Percentiles rank a stretch among this genome's conserved stretches.
Conservation (phyloP, 805 yeast species). For the Yamadazyma takamatsuzukensis region DNA sequence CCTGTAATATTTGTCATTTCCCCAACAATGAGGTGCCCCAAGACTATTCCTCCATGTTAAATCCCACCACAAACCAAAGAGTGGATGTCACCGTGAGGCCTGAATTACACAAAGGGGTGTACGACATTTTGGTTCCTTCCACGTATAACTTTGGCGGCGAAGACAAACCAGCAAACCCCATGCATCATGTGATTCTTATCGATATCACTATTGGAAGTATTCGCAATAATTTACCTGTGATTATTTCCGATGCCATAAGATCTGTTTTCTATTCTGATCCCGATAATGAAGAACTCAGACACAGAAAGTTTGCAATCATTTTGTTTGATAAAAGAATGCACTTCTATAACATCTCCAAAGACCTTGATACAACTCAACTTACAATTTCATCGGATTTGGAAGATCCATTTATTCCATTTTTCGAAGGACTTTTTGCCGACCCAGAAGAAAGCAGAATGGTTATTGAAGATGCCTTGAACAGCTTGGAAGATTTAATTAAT, state of each 20-base stretch:
- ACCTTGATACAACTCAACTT: slow-evolving; percentile 53
- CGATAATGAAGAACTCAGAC: slow-evolving; percentile 20
- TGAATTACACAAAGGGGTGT: slow-evolving; percentile 78
- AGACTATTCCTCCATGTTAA: slow-evolving; percentile 64
- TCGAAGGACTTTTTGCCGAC: slow-evolving; percentile 74
- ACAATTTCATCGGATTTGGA: slow-evolving; percentile 65
- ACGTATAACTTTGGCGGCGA: slow-evolving; percentile 57
- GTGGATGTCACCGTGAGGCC: slow-evolving; percentile 63
- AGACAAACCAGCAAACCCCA: slow-evolving; percentile 34
- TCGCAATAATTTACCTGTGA: slow-evolving; percentile 55
- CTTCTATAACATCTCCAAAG: slow-evolving; percentile 64
- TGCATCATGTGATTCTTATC: slow-evolving; percentile 69
- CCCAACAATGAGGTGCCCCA: slow-evolving; percentile 60
- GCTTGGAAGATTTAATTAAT: slow-evolving; percentile 46
- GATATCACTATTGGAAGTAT: slow-evolving; percentile 64
- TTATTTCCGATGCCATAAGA: slow-evolving; percentile 69
- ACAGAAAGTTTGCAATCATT: slow-evolving; percentile 58
- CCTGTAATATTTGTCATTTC: slow-evolving; percentile 85
- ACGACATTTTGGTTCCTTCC: slow-evolving; percentile 76
- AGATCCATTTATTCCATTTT: slow-evolving; percentile 80
- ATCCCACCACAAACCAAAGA: slow-evolving; percentile 46
- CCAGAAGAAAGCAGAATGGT: slow-evolving; percentile 61
- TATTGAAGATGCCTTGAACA: slow-evolving; percentile 65
- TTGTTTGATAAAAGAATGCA: slow-evolving; percentile 72
- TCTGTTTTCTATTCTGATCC: slow-evolving; percentile 31